Evolutionary conservation across 176 grass and related monocot species (phyloP), one percentile per base, ranked within the genome.

Genomic region (Triticum turgidum): DNA sequence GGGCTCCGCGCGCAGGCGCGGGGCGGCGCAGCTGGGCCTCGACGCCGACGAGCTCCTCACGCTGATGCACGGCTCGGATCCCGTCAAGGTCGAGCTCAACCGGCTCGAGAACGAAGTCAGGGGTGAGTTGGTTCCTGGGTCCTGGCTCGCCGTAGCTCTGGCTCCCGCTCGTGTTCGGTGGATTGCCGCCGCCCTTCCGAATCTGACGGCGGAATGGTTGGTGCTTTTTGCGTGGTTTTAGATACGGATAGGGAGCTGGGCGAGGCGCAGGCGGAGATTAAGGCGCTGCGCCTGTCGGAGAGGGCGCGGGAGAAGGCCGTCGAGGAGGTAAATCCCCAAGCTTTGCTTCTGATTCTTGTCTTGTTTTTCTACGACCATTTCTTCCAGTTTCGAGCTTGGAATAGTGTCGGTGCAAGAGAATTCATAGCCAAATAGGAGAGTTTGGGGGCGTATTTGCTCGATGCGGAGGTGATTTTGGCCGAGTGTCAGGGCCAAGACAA

Each of bases 61-160:
- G 65, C 92, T 98, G 61, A 87, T 98, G 82, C 97, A 98, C 78
- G 94, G 97, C 3, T 98, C 97, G 88, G 94, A 98, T 98, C 96
- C 96, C 86, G 89, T 98, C 84, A 98, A 90, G 89, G 92, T 98
- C n/a, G 96, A 98, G 82, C 93, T 98, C 76, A 96, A 80, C 74
- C 90, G 96, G 47, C 94, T 98, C 41, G 96, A 98, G 88, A 98
- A 98, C 52, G 93, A 98, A 92, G 90, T 96, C 65, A 91, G 92
- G 91, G 94, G 97, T 98, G 90, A 90, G 96, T 65, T 87, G 75
- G 83, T 80, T 88, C 37, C 37, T 38, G 37, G 29, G 29, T 30
- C 42, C 29, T 49, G 83, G 59, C 74, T 59, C 14, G 39, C 24
- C 59, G 39, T 17, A 29, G 24, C 17, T 72, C 39, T 13, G 67